Evolutionary conservation across 108 stramenopile species (phyloP).

Genomic region (Chaetoceros muelleri): DNA sequence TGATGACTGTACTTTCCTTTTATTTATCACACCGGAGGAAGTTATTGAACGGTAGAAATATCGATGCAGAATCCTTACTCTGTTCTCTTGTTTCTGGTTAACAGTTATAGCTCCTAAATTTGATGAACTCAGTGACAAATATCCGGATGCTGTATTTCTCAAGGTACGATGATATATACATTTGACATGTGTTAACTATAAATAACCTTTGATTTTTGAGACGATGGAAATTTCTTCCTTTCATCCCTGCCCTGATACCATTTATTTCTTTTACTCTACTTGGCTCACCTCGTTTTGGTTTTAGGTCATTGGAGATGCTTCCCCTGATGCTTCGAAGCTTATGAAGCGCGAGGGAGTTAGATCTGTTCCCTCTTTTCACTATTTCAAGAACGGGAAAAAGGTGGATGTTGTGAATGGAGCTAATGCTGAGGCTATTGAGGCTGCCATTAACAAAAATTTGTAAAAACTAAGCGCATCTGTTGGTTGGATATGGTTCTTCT

Average conservation of each 20-base stretch:
- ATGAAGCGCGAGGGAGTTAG: conserved; percentile 86
- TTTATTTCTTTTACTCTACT: conserved; percentile 1
- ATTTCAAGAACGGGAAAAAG: conserved; percentile 76
- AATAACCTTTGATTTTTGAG: neutral
- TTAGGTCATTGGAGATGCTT: conserved; percentile 72
- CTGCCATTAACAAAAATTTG: conserved; percentile 67
- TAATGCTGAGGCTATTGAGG: conserved; percentile 84
- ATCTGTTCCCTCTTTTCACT: conserved; percentile 85
- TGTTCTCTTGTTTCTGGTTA: neutral
- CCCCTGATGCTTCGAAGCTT: conserved; percentile 66
- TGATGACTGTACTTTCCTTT: no score
- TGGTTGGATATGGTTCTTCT: no score
- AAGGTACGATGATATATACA: no score
- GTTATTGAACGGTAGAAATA: no score
- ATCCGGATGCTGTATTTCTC: conserved; percentile 71
- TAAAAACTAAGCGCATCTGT: no score
- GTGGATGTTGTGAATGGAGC: conserved; percentile 86
- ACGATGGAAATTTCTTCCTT: neutral
- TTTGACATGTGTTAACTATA: neutral
- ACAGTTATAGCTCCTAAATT: conserved; percentile 75
- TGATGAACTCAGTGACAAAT: conserved; percentile 75
- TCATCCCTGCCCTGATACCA: neutral
- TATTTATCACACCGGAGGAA: no score
- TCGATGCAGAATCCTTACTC: no score
- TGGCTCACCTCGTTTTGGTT: neutral